Percentiles rank a stretch among this genome's conserved stretches.
phyloP scores from a whole-genome alignment of 345 rosid species.

The Populus alba region DNA sequence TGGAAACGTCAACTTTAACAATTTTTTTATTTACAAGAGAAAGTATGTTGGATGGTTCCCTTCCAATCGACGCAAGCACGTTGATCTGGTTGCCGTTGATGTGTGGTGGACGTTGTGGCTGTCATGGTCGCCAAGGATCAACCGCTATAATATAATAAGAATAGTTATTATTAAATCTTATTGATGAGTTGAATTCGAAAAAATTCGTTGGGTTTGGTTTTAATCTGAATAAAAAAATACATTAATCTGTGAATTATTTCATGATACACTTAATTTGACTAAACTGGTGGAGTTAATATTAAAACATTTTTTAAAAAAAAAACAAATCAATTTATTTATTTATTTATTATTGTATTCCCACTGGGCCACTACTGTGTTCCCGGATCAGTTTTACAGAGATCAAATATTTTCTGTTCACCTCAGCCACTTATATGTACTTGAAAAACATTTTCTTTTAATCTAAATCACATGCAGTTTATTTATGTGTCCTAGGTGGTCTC shows the following conservation, averaged over 20 bases:
- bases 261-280: no score
- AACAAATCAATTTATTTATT: no score
- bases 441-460: no score
- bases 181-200: no score
- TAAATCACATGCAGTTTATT: no score
- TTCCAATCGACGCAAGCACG: slow-evolving; percentile 15
- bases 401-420: neutral
- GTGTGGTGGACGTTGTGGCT: neutral
- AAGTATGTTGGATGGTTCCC: slow-evolving; percentile 8
- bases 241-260: no score
- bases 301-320: no score
- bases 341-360: neutral
- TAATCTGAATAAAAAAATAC: no score
- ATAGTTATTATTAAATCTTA: no score
- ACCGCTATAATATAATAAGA: no score
- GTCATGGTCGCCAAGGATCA: neutral
- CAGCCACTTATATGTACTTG: neutral
- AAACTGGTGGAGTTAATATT: no score
- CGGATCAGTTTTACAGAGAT: neutral
- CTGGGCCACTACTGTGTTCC: neutral
- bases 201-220: no score
- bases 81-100: neutral
- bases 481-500: neutral
- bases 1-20: neutral
- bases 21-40: neutral